Conservation (phyloP, 2,329 filamentous ascomycete genomes). For the Aspergillus ibericus region DNA sequence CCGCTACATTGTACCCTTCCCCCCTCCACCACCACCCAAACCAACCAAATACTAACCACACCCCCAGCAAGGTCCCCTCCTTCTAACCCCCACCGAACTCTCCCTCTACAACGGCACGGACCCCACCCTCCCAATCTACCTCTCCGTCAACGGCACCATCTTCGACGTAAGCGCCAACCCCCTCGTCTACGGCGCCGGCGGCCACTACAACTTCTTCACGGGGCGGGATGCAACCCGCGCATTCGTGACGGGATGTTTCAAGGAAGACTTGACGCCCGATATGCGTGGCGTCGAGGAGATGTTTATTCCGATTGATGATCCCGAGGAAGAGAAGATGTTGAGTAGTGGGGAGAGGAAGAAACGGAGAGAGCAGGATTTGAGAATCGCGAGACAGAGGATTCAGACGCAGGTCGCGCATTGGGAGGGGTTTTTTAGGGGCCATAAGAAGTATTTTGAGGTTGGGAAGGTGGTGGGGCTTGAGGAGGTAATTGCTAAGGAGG, state of each 20-base stretch:
- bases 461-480: constrained; percentile 64
- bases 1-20: constrained; percentile 55
- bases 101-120: constrained; percentile 75
- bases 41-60: background rate
- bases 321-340: constrained; percentile 36
- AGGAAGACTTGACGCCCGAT: constrained; percentile 79
- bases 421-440: constrained; percentile 78
- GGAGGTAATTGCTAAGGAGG: constrained; percentile 43
- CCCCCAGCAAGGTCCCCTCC: constrained; percentile 56
- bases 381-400: constrained; percentile 65
- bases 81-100: constrained; percentile 75
- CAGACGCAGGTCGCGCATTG: constrained; percentile 72
- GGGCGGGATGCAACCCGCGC: constrained; percentile 83
- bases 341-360: constrained; percentile 48
- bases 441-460: constrained; percentile 77
- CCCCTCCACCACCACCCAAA: background rate
- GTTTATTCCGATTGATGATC: constrained; percentile 69
- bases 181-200: constrained; percentile 72
- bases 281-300: constrained; percentile 84
- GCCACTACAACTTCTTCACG: constrained; percentile 82
- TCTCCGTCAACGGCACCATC: constrained; percentile 73
- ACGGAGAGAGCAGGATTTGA: constrained; percentile 62
- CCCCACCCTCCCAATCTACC: constrained; percentile 74
- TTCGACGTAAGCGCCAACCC: constrained; percentile 63
- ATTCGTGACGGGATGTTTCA: constrained; percentile 92